phyloP scores from a whole-genome alignment of 1,284 basidiomycete species.

The Porogramme epimiltina region DNA sequence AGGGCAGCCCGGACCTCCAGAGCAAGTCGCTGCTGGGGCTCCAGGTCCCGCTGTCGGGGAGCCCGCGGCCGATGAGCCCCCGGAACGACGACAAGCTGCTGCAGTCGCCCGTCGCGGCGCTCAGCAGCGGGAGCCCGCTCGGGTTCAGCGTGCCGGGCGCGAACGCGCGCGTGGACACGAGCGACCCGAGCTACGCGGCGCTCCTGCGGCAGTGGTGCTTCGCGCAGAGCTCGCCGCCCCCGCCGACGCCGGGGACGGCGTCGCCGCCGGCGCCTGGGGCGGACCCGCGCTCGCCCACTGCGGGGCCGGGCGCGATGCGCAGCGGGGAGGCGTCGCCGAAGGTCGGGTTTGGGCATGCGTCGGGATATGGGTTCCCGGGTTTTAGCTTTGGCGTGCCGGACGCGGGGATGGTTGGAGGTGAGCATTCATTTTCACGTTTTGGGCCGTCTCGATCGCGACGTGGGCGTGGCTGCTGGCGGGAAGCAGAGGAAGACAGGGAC shows the following conservation, averaged over 20 bases:
- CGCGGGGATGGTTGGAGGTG: slow-evolving; percentile 29
- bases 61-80: not conserved
- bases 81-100: slow-evolving; percentile 3
- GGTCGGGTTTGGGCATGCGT: slow-evolving; percentile 17
- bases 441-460: no score
- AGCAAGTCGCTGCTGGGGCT: slow-evolving; percentile 14
- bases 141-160: slow-evolving; percentile 8
- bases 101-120: slow-evolving; percentile 14
- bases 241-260: slow-evolving; percentile 2
- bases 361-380: slow-evolving; percentile 26
- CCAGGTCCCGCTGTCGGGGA: not conserved
- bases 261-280: slow-evolving; percentile 1
- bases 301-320: slow-evolving; percentile 5
- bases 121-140: slow-evolving; percentile 19
- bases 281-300: slow-evolving; percentile 3
- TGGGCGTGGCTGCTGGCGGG: no score
- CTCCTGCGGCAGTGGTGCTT: slow-evolving; percentile 74
- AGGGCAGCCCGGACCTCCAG: slow-evolving; percentile 11
- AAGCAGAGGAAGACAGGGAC: no score
- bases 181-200: slow-evolving; percentile 54
- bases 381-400: slow-evolving; percentile 28
- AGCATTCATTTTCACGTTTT: slow-evolving; percentile 4
- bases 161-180: slow-evolving; percentile 22
- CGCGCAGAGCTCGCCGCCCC: slow-evolving; percentile 41
- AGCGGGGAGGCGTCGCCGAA: slow-evolving; percentile 15